Evolutionary conservation across 495 filamentous ascomycete genomes (phyloP).

Genomic region (Xylaria acuta): DNA sequence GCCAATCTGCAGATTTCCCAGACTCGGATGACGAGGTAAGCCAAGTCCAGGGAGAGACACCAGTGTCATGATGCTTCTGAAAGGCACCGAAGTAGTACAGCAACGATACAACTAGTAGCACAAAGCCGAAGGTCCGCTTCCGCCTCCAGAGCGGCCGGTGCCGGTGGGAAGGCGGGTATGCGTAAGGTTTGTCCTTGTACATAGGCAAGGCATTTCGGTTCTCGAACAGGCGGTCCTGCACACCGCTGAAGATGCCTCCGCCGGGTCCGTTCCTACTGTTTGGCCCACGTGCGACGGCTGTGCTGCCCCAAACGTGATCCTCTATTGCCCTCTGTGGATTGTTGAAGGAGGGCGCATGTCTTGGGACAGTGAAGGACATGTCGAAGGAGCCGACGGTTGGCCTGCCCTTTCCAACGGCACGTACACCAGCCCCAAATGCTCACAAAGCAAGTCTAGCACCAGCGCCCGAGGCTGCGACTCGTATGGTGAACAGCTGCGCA

Average conservation of each 20-base stretch:
- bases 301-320: slow-evolving; percentile 69
- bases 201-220: slow-evolving; percentile 76
- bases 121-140: slow-evolving; percentile 52
- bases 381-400: slow-evolving; percentile 48
- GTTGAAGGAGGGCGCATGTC: slow-evolving; percentile 73
- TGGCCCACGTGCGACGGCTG: slow-evolving; percentile 38
- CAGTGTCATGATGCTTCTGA: slow-evolving; percentile 41
- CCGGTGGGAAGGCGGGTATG: slow-evolving; percentile 63
- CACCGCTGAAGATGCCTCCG: slow-evolving; percentile 50
- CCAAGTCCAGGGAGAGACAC: slow-evolving; percentile 50
- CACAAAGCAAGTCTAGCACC: slow-evolving; percentile 39
- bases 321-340: slow-evolving; percentile 72
- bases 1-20: slow-evolving; percentile 67
- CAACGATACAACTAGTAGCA: slow-evolving; percentile 55
- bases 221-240: slow-evolving; percentile 57
- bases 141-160: slow-evolving; percentile 54
- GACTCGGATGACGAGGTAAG: slow-evolving; percentile 44
- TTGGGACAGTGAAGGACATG: slow-evolving; percentile 73
- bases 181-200: slow-evolving; percentile 98
- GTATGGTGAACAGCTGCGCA: slow-evolving; percentile 52
- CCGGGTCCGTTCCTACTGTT: slow-evolving; percentile 32
- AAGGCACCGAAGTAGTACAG: slow-evolving; percentile 68
- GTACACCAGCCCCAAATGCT: slow-evolving; percentile 48
- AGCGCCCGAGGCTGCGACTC: slow-evolving; percentile 46
- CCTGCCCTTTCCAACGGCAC: slow-evolving; percentile 51